Base-by-base conservation (phyloP, 441 rosid genomes). In the Francoa sonchifolia region DNA sequence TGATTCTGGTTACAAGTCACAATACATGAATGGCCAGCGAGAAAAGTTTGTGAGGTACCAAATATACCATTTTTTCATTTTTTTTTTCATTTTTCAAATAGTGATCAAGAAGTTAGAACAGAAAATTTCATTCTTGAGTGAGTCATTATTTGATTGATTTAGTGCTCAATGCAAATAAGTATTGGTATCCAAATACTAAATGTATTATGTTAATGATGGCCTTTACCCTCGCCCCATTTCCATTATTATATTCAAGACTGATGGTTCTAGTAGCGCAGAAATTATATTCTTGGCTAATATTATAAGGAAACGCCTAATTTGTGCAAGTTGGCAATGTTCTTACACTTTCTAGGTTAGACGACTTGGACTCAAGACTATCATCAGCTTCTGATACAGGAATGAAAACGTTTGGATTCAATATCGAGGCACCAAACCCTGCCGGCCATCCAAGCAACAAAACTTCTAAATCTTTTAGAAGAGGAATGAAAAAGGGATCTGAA, bases 1-100 rank as follows among this genome's bases (percentile, higher is more conserved):
- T 30, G 92, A 77, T 52, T 61, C 69, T 59, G 63, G 54, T 57
- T 64, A 57, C 51, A 89, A 73, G 70, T 64, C 86, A 16, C 81
- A 75, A 32, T 81, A 66, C 35, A 54, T 73, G 63, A 68, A 68
- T 69, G 80, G 84, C 38, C 94, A 75, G 45, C 62, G 65, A 41
- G 94, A 85, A 68, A 89, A 85, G 66, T 89, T 89, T 66, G 90
- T 77, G 26, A 89, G 98, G 97, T 89, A 68, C 17, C 2, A n/a
- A n/a, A 39, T 27, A 10, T 43, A 7, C 2, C 13, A 12, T 18
- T 9, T 37, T 55, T 52, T 26, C 11, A 41, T 13, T 6, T 40
- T 47, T 5, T 16, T 19, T 21, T 21, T 21, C 25, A 21, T 2
- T 21, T 21, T 21, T 21, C 25, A 21, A 21, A 6, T 2, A 21